phyloP scores from a whole-genome alignment of 2,329 filamentous ascomycete species.

The Seiridium unicorne region DNA sequence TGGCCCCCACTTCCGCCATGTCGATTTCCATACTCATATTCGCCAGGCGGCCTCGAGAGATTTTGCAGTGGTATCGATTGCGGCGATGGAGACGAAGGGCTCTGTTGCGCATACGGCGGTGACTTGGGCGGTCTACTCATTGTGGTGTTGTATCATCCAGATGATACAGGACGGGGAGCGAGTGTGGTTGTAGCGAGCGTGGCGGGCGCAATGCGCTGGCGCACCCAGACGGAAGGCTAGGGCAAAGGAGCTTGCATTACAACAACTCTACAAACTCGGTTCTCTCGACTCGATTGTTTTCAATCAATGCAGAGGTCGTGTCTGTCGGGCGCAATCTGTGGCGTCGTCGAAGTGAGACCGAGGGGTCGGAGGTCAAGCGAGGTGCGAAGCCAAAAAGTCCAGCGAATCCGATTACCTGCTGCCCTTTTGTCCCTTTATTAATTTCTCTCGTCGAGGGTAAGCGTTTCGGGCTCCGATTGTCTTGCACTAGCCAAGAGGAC shows the following conservation, averaged over 20 bases:
- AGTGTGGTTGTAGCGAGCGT: constrained; percentile 13
- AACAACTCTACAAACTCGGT: constrained; percentile 1
- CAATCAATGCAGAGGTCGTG: neutral
- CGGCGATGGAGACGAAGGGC: constrained; percentile 41
- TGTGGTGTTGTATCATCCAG: constrained; percentile 38
- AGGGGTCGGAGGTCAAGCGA: neutral
- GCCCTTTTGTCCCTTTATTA: no score
- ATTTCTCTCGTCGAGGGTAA: no score
- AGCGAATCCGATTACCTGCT: neutral
- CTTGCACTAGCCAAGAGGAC: no score
- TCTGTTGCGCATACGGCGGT: constrained; percentile 40
- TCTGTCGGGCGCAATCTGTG: neutral
- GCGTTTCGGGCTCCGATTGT: no score
- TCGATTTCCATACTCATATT: constrained; percentile 5
- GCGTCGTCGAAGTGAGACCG: constrained; percentile 4
- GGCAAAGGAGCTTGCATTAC: constrained; percentile 19
- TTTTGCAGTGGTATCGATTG: constrained; percentile 73
- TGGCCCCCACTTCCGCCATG: constrained; percentile 10
- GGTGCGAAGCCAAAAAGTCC: neutral
- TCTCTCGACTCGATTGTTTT: neutral
- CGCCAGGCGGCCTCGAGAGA: constrained; percentile 30
- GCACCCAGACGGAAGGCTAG: constrained; percentile 14
- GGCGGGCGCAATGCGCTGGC: constrained; percentile 21
- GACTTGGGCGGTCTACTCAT: constrained; percentile 33
- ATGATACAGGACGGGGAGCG: constrained; percentile 11